phyloP scores from a whole-genome alignment of 805 yeast species.

The Wickerhamomyces sydowiorum region DNA sequence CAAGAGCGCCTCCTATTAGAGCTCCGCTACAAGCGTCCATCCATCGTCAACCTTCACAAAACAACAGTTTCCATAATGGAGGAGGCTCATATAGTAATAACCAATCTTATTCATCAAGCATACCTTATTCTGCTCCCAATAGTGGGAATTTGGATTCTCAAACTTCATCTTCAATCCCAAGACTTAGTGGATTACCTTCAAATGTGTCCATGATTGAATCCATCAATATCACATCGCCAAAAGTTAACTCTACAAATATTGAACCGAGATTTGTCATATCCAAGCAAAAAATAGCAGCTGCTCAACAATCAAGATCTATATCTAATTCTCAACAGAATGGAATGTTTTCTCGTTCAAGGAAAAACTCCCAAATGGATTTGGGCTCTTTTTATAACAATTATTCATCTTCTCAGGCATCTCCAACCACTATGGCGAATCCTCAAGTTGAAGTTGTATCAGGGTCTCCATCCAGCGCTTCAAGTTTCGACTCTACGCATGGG shows the following conservation, averaged over 20 bases:
- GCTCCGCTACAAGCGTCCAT: conserved; percentile 23
- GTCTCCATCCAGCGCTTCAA: conserved; percentile 22
- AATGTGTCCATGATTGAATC: conserved; percentile 41
- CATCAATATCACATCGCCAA: conserved; percentile 67
- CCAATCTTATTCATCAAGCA: conserved; percentile 37
- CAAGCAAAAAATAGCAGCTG: conserved; percentile 54
- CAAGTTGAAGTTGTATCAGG: conserved; percentile 11
- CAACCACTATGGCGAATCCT: neutral
- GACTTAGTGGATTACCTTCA: conserved; percentile 32
- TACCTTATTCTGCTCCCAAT: conserved; percentile 72
- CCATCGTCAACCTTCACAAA: conserved; percentile 20
- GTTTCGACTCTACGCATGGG: conserved; percentile 22
- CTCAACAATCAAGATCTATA: conserved; percentile 15
- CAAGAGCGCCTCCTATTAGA: conserved; percentile 24
- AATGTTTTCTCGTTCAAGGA: conserved; percentile 39
- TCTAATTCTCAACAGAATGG: conserved; percentile 20
- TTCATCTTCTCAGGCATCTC: conserved; percentile 7
- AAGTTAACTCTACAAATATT: conserved; percentile 52
- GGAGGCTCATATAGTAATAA: conserved; percentile 10
- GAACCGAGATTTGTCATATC: conserved; percentile 85
- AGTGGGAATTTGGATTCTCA: conserved; percentile 30
- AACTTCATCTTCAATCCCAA: conserved; percentile 26
- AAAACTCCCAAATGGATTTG: conserved; percentile 27
- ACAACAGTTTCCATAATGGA: conserved; percentile 7
- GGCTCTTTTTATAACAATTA: conserved; percentile 21